Percentiles rank a stretch among this genome's conserved stretches.
phyloP scores from a whole-genome alignment of 345 rosid species.

The Linum usitatissimum region DNA sequence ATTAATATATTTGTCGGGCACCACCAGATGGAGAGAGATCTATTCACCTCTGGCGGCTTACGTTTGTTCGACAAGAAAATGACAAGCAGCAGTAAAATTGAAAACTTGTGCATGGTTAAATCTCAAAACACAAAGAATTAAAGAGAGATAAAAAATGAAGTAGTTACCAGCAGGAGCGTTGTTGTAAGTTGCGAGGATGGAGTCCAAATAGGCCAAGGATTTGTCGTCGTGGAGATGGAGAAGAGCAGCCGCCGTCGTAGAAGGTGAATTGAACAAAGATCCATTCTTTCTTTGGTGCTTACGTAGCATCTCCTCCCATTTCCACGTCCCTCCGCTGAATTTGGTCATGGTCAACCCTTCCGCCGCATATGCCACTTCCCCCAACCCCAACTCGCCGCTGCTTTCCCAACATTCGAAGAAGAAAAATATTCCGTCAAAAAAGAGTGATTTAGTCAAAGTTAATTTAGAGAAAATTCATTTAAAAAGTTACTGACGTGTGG shows the following conservation, averaged over 20 bases:
- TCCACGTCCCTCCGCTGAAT: not conserved
- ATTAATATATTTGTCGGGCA: too few relatives aligned
- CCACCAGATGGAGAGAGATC: too few relatives aligned
- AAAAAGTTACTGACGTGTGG: conserved; percentile 1
- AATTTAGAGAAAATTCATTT: too few relatives aligned
- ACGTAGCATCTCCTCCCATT: conserved; percentile 9
- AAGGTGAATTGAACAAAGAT: conserved; percentile 1
- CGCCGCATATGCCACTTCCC: conserved; percentile 10
- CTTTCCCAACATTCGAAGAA: not conserved
- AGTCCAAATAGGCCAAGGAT: not conserved
- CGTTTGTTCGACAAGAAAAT: too few relatives aligned
- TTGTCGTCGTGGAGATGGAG: not conserved
- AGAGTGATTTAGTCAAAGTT: too few relatives aligned
- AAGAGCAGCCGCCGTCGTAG: not conserved
- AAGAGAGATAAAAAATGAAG: not conserved
- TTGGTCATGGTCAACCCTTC: conserved; percentile 9
- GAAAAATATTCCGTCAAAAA: not conserved
- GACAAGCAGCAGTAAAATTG: too few relatives aligned
- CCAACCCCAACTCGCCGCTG: not conserved
- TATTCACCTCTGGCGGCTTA: too few relatives aligned
- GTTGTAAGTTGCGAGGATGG: not conserved
- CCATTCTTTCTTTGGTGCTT: conserved; percentile 4
- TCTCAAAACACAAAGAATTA: too few relatives aligned
- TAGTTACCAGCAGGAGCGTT: not conserved
- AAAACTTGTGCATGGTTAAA: too few relatives aligned